These are phyloP conservation scores for Helichrysum umbraculigerum DNA, from an alignment of 129 eudicot genomes.

Conservation along the genomic window DNA sequence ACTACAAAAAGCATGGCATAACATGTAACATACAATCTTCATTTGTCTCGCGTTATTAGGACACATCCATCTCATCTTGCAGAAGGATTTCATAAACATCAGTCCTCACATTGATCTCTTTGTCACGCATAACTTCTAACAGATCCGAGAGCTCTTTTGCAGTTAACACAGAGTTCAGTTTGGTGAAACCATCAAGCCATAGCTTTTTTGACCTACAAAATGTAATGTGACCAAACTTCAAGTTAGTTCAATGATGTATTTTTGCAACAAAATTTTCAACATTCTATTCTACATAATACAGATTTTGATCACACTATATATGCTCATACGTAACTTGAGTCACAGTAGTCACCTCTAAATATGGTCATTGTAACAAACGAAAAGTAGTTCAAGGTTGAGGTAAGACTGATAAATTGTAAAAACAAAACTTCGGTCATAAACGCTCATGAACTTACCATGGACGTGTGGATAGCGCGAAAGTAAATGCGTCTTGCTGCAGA, in stretches of 20 bases:
- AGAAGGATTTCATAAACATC: slow-evolving; percentile 89
- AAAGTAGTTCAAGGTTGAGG: neutral
- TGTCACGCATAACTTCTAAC: slow-evolving; percentile 95
- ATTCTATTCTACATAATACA: no score
- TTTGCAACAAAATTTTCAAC: no score
- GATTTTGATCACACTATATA: no score
- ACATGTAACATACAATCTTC: neutral
- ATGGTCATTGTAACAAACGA: neutral
- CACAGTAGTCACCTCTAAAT: neutral
- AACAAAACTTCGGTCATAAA: neutral
- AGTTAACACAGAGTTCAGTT: slow-evolving; percentile 51
- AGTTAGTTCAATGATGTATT: neutral
- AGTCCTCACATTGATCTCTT: slow-evolving; percentile 86
- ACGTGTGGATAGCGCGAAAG: slow-evolving; percentile 96
- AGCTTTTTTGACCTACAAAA: slow-evolving; percentile 77
- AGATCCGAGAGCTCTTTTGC: slow-evolving; percentile 91
- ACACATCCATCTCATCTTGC: slow-evolving; percentile 65
- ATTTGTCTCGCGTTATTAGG: neutral
- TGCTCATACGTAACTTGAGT: no score
- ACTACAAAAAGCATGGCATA: no score
- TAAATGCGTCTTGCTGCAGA: slow-evolving; percentile 74
- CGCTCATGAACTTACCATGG: slow-evolving; percentile 61
- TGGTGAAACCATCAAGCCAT: slow-evolving; percentile 91
- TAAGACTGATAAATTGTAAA: neutral
- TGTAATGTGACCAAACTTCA: neutral